phyloP scores from a whole-genome alignment of 176 grass and related monocot species.

The Avena sativa region DNA sequence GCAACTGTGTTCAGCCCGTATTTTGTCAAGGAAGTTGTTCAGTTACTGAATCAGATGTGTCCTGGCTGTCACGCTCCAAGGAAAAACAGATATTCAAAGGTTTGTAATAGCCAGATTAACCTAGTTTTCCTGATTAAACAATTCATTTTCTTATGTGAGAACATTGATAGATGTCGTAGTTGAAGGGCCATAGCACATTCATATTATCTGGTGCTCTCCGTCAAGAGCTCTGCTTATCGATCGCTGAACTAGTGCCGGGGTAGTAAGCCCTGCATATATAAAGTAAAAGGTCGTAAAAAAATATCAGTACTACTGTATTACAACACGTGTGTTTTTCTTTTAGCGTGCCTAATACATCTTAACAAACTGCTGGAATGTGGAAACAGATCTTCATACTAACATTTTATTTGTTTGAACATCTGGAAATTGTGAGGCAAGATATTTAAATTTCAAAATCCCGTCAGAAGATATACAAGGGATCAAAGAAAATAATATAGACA shows the following conservation, averaged over 20 bases:
- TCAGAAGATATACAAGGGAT: slow-evolving; percentile 43
- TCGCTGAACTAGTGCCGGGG: slow-evolving; percentile 4
- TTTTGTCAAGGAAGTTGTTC: slow-evolving; percentile 72
- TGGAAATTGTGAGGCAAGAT: slow-evolving; percentile 30
- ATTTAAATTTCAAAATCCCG: slow-evolving; percentile 45
- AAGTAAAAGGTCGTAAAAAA: slow-evolving; percentile 22
- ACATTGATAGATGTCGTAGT: background rate
- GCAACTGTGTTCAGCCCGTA: slow-evolving; percentile 71
- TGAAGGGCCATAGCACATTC: slow-evolving; percentile 5
- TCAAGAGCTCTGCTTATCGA: background rate
- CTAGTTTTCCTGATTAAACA: slow-evolving; percentile 29
- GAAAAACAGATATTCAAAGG: slow-evolving; percentile 61
- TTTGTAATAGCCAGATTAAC: slow-evolving; percentile 43
- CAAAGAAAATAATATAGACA: slow-evolving; percentile 52
- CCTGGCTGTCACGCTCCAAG: slow-evolving; percentile 69
- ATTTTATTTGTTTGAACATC: slow-evolving; percentile 40
- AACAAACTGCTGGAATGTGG: slow-evolving; percentile 12
- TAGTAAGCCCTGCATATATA: slow-evolving; percentile 14
- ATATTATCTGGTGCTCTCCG: slow-evolving; percentile 12
- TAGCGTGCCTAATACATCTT: background rate
- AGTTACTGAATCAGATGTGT: slow-evolving; percentile 90
- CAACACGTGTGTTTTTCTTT: background rate
- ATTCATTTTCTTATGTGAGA: slow-evolving; percentile 13
- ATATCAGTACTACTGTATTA: background rate
- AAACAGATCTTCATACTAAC: slow-evolving; percentile 11